phyloP scores from a whole-genome alignment of 257 asterid species.

The Solanum dulcamara region DNA sequence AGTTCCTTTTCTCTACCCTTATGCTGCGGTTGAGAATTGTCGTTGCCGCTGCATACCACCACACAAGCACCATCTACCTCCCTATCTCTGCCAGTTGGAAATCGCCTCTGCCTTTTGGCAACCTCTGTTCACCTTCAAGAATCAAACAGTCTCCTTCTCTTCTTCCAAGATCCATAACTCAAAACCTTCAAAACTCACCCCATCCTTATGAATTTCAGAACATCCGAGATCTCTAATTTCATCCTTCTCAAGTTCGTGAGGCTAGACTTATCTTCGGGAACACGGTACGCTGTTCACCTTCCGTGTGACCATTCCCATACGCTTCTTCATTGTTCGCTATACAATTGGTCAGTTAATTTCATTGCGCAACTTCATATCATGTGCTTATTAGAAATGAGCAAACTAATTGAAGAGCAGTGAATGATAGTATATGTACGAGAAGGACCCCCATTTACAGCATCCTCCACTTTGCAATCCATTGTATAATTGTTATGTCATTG shows the following conservation, averaged over 20 bases:
- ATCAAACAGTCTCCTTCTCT: neutral
- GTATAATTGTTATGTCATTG: constrained; percentile 17
- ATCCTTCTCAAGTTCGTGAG: neutral
- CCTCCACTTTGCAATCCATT: neutral
- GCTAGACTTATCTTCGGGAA: neutral
- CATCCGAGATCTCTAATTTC: neutral
- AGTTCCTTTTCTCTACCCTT: neutral
- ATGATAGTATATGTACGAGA: neutral
- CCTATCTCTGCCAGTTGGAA: neutral
- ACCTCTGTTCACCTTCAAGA: neutral
- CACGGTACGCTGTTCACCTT: neutral
- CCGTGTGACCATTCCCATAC: constrained; percentile 5
- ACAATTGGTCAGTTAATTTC: constrained; percentile 47
- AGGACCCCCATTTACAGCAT: neutral
- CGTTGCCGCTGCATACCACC: neutral
- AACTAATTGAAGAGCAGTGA: constrained; percentile 9
- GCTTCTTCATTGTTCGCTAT: constrained; percentile 41
- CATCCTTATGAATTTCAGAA: neutral
- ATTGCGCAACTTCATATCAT: constrained; percentile 18
- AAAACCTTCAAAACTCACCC: neutral
- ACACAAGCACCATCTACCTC: neutral
- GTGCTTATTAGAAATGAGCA: constrained; percentile 14
- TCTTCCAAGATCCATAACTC: neutral
- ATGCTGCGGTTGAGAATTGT: neutral
- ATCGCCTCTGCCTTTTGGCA: neutral